Evolutionary conservation across 2,329 filamentous ascomycete species (phyloP).

Genomic region (Calonectria ilicicola): DNA sequence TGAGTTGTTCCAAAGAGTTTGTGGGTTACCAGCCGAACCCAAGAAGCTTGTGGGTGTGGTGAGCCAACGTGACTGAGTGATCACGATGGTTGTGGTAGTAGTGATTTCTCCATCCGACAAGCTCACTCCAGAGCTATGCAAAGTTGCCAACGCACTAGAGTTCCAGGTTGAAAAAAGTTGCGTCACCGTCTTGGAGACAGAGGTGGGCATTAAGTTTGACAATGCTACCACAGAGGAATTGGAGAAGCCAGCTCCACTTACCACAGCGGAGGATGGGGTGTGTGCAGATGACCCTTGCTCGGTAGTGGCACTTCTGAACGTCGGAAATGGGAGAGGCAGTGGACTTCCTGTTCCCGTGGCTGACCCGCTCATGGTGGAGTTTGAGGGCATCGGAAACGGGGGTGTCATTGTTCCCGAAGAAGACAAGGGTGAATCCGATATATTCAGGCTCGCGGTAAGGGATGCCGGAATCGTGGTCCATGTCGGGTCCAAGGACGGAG

Average conservation of each 20-base stretch:
- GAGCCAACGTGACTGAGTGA: constrained; percentile 22
- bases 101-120: constrained; percentile 21
- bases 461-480: background rate
- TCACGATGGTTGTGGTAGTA: constrained; percentile 24
- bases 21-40: constrained; percentile 5
- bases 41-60: constrained; percentile 10
- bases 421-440: constrained; percentile 18
- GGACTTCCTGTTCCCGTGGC: constrained; percentile 10
- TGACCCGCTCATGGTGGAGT: constrained; percentile 25
- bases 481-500: background rate
- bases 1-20: constrained; percentile 28
- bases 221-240: constrained; percentile 22
- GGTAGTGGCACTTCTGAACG: background rate
- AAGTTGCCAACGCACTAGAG: constrained; percentile 20
- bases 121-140: background rate
- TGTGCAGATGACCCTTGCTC: background rate
- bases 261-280: background rate
- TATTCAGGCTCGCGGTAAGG: background rate
- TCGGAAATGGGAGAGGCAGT: background rate
- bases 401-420: constrained; percentile 15
- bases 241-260: constrained; percentile 9
- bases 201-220: constrained; percentile 9
- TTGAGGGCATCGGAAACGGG: constrained; percentile 28
- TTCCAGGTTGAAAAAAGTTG: constrained; percentile 30
- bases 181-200: constrained; percentile 16